Percentiles rank a stretch among this genome's conserved stretches.
phyloP scores from a whole-genome alignment of 2,329 filamentous ascomycete genomes.

The Paramyrothecium roridum region DNA sequence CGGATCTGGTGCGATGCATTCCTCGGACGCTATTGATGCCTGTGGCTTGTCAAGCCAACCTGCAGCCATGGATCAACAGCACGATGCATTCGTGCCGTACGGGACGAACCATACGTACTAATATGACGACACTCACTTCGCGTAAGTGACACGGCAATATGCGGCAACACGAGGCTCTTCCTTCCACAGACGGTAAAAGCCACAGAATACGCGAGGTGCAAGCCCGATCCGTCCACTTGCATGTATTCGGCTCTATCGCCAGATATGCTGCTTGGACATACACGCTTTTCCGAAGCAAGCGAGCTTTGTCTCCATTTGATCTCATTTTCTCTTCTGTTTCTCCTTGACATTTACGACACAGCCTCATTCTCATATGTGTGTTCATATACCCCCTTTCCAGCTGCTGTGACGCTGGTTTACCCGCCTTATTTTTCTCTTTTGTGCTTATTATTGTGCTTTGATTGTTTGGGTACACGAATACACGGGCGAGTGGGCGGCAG shows the following conservation, averaged over 20 bases:
- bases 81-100: background rate
- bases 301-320: too few species aligned
- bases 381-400: background rate
- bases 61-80: background rate
- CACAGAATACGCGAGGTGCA: background rate
- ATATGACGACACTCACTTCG: background rate
- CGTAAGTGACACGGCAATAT: background rate
- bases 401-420: background rate
- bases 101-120: background rate
- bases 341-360: background rate
- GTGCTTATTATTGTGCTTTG: background rate
- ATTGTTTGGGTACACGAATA: too few species aligned
- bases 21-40: slow-evolving; percentile 13
- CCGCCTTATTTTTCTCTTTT: background rate
- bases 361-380: background rate
- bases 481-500: too few species aligned
- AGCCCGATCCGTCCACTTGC: background rate
- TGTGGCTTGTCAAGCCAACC: slow-evolving; percentile 5
- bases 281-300: too few species aligned
- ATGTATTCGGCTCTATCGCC: background rate
- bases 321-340: background rate
- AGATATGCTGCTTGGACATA: background rate
- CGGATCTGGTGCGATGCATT: slow-evolving; percentile 16
- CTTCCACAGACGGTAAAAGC: background rate
- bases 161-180: background rate